phyloP scores from a whole-genome alignment of 2,329 filamentous ascomycete genomes.

The Paracamarosporium sp. region DNA sequence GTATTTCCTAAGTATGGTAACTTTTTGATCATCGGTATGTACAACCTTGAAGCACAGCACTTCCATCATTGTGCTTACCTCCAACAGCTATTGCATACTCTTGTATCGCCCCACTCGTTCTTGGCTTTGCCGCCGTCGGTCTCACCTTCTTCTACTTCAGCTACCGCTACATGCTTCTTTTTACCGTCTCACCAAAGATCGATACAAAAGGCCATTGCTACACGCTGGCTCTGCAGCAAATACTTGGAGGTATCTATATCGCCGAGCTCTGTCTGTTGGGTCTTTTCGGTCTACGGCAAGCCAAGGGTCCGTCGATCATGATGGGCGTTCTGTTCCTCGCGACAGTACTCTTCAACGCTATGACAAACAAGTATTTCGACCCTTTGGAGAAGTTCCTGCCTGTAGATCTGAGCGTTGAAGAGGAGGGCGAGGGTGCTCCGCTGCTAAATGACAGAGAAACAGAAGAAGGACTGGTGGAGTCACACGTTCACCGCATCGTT shows the following conservation, averaged over 20 bases:
- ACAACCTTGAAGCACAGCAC: background rate
- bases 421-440: constrained; percentile 38
- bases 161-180: constrained; percentile 90
- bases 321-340: constrained; percentile 36
- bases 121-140: constrained; percentile 81
- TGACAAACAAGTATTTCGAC: constrained; percentile 41
- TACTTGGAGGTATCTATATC: constrained; percentile 84
- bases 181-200: constrained; percentile 80
- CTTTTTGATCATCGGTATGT: constrained; percentile 49
- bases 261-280: constrained; percentile 84
- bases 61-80: background rate
- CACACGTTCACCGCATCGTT: constrained; percentile 34
- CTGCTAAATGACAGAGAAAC: constrained; percentile 40
- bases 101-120: constrained; percentile 82
- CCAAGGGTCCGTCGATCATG: constrained; percentile 42
- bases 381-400: constrained; percentile 45
- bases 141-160: constrained; percentile 84
- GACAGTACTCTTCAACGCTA: constrained; percentile 42
- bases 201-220: constrained; percentile 91
- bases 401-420: constrained; percentile 34
- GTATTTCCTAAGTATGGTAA: constrained; percentile 50
- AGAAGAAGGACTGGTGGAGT: constrained; percentile 31
- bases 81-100: constrained; percentile 78
- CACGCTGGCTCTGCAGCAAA: constrained; percentile 84
- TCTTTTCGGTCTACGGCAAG: constrained; percentile 65